These are phyloP conservation scores for Exserohilum turcica DNA, from an alignment of 2,329 filamentous ascomycete species.

Conservation along the genomic window DNA sequence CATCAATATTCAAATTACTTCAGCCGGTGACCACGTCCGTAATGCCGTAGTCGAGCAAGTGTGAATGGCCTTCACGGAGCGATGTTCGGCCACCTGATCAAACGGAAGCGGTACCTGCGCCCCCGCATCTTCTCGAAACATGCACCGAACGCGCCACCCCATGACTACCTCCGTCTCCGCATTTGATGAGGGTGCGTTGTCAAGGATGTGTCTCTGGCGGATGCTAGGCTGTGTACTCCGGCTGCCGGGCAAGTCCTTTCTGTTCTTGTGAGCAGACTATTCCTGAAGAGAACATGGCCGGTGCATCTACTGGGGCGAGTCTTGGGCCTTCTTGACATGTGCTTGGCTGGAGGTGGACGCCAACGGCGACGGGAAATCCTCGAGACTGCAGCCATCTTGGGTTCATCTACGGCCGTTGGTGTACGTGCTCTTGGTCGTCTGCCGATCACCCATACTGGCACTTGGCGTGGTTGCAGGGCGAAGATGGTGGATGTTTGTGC, in stretches of 20 bases:
- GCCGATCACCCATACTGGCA: constrained; percentile 4
- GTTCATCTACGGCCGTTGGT: constrained; percentile 12
- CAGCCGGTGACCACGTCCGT: constrained; percentile 21
- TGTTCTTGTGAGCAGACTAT: neutral
- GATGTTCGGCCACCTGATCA: constrained; percentile 16
- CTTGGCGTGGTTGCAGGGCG: constrained; percentile 10
- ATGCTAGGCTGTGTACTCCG: constrained; percentile 20
- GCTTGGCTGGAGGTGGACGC: constrained; percentile 12
- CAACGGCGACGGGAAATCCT: constrained; percentile 6
- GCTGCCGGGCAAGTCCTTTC: constrained; percentile 7
- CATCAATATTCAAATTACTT: constrained; percentile 25
- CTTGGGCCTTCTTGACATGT: constrained; percentile 17
- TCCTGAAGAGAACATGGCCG: constrained; percentile 3
- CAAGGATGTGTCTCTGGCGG: constrained; percentile 10
- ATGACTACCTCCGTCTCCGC: constrained; percentile 15
- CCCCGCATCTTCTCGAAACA: constrained; percentile 19
- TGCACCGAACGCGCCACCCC: constrained; percentile 11
- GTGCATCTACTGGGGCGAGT: constrained; percentile 12
- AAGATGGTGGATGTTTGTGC: no score
- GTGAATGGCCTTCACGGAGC: constrained; percentile 3
- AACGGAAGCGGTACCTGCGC: constrained; percentile 20
- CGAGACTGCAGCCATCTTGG: constrained; percentile 9
- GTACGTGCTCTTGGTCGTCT: neutral
- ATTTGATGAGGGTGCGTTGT: constrained; percentile 20
- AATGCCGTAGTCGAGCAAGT: constrained; percentile 15